Base-by-base conservation (phyloP, 2,329 filamentous ascomycete genomes). In the Parafenestella ontariensis region DNA sequence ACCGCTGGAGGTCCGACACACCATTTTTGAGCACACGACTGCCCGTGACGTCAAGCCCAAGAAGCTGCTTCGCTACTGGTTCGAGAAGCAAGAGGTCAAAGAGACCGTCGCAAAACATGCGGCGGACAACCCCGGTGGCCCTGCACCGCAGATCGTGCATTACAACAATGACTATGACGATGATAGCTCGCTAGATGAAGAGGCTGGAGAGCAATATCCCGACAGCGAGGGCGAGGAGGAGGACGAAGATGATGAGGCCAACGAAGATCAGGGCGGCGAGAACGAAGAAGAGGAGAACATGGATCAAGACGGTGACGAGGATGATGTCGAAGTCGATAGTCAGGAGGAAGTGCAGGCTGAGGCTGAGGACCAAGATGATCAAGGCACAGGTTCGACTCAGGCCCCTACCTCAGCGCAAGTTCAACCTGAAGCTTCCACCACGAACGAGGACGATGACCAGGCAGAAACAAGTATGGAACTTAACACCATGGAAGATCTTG, bases 1-100 rank as follows among this genome's bases (percentile, higher is more conserved):
- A 9, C 72, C 73, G 3, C 61, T 73, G 42, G 73, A 76, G 59
- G 43, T 74, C 21, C 69, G 72, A 33, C 62, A 73, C 42, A 46
- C 47, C 15, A 69, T 75, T 55, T 76, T 68, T 58, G 49, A 61
- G 44, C 44, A 61, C 20, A 55, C 61, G 6, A 55, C 67, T 26
- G 46, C 26, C 6, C 59, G 66, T 40, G 44, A 61, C 5, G 26
- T 47, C 5, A 49, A 63, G 50, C 61, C 70, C 5, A 62, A 68
- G 49, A 62, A 64, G 50, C 46, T 74, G 10, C 58, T 76, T 20
- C 65, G 65, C 37, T 58, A 65, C 37, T 76, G 72, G 72, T 74
- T 76, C 52, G 73, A 75, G 62, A 73, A 66, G 63, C 59, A 62
- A 41, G 72, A 75, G 20, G 39, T 68, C 37, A 60, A 59, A 28